Evolutionary conservation across 1,139 yeast species (phyloP), one percentile per base, ranked within the genome.

Genomic region (Oligophagozyma castellii): DNA sequence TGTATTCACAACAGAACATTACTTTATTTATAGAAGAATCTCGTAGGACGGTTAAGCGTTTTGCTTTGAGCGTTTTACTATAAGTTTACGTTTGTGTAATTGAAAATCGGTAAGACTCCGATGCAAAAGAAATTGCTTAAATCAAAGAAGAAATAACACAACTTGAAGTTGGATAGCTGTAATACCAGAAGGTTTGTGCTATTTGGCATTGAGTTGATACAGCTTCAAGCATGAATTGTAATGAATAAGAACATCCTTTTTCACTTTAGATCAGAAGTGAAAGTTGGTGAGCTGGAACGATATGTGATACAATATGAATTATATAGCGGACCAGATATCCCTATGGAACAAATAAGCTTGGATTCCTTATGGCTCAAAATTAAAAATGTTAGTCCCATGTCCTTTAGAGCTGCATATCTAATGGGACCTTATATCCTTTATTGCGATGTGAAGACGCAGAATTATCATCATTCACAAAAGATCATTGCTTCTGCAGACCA

Each of bases 401-500:
- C 95, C 0, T 56, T 79, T 42, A 56, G 95, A 28, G 95, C 95
- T 0, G 94, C 93, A 0, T 80, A 75, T 46, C 57, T 86, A 14
- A 75, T 84, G 19, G 96, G 95, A 0, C 96, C 96, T 0, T 84
- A 71, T 46, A 68, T 80, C 14, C 51, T 86, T 3, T 86, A 86
- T 44, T 84, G 75, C 11, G 95, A 86, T 51, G 74, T 89, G 31
- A 58, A 73, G 27, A 65, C 80, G 1, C 67, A 57, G 7, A 77
- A 70, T 16, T 86, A 73, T 46, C 65, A 71, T 30, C 75, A 70
- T 35, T 56, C 65, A 18, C 54, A 61, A 28, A 73, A 76, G 38
- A 56, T 58, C 3, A 71, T 67, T 38, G 64, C 71, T n/a, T 70
- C 79, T 0, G 80, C 79, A 0, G 81, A 77, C 40, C 79, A 73